Evolutionary conservation across 1,284 basidiomycete species (phyloP), one percentile per base, ranked within the genome.

Genomic region (Cystobasidium pallidum): DNA sequence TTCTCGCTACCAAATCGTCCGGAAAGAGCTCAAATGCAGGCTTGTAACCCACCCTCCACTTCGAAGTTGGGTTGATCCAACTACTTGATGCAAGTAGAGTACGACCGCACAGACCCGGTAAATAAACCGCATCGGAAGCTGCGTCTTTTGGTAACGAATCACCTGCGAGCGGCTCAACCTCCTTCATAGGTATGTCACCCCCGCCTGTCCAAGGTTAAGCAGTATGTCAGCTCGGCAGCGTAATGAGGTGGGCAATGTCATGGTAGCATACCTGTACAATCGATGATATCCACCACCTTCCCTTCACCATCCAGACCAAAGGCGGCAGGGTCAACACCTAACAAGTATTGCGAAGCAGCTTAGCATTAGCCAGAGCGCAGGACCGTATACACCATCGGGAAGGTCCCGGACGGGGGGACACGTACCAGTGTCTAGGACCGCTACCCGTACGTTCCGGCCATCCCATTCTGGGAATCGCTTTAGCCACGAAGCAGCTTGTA

Each of bases 281-380:
- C 80, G 52, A 81, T 81, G 19, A 80, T 77, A 45, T 81, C 80
- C 57, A 81, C 80, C 10, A 81, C 75, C 74, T 80, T 80, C 68
- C 78, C 80, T 43, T 76, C 76, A 4, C 75, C 75, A 41, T 78
- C 75, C 49, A 81, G 78, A 17, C 80, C 80, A 39, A 78, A 73
- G 8, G 80, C 80, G 28, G 80, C 80, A 1, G 80, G 80, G 61
- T 81, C 80, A 15, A 80, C 78, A 55, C 80, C 80, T 64, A 28
- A 45, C 39, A 3, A 36, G 36, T 6, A 21, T 15, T 2, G 3
- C 24, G 28, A 26, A 24, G n/a, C 3, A 7, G 19, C 55, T n/a
- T 34, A 55, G n/a, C 24, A 15, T 15, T 32, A n/a, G n/a, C 54
- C 13, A 28, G 0, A 13, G 19, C 4, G 3, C 26, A 13, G 6